phyloP scores from a whole-genome alignment of 2,329 filamentous ascomycete species.

The Simplicillium aogashimaense region DNA sequence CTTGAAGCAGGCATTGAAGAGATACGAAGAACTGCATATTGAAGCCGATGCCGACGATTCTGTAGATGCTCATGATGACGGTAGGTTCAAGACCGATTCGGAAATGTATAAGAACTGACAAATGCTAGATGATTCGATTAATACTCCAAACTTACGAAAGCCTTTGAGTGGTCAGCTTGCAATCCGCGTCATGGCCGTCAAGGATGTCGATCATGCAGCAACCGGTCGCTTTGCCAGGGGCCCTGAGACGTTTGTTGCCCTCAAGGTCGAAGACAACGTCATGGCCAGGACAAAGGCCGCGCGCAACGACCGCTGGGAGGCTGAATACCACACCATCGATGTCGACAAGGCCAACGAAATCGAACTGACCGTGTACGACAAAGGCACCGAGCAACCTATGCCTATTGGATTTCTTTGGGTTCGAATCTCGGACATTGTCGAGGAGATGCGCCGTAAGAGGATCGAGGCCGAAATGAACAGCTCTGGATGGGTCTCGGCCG shows the following conservation, averaged over 20 bases:
- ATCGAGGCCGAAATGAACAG: conserved; percentile 93
- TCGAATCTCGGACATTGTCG: conserved; percentile 90
- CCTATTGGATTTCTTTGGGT: conserved; percentile 96
- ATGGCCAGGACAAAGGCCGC: conserved; percentile 81
- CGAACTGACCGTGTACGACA: conserved; percentile 95
- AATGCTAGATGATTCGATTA: conserved; percentile 80
- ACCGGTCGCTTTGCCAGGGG: conserved; percentile 77
- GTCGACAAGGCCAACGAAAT: conserved; percentile 99
- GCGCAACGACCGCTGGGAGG: conserved; percentile 81
- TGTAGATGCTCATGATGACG: conserved; percentile 43
- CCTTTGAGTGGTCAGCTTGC: conserved; percentile 87
- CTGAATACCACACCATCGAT: conserved; percentile 82
- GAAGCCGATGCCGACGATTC: conserved; percentile 75
- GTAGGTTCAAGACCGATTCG: conserved; percentile 38
- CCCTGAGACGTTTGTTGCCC: conserved; percentile 88
- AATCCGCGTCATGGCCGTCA: conserved; percentile 78
- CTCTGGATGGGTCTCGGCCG: conserved; percentile 93
- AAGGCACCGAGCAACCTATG: conserved; percentile 78
- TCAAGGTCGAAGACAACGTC: conserved; percentile 93
- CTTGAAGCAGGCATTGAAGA: conserved; percentile 87
- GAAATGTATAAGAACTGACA: conserved; percentile 12
- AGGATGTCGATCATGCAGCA: conserved; percentile 88
- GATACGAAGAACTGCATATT: conserved; percentile 95
- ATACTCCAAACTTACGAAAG: conserved; percentile 87
- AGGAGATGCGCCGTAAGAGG: conserved; percentile 94